Base-by-base conservation (phyloP, 2,329 filamentous ascomycete species). In the Daldinia eschscholtzii region DNA sequence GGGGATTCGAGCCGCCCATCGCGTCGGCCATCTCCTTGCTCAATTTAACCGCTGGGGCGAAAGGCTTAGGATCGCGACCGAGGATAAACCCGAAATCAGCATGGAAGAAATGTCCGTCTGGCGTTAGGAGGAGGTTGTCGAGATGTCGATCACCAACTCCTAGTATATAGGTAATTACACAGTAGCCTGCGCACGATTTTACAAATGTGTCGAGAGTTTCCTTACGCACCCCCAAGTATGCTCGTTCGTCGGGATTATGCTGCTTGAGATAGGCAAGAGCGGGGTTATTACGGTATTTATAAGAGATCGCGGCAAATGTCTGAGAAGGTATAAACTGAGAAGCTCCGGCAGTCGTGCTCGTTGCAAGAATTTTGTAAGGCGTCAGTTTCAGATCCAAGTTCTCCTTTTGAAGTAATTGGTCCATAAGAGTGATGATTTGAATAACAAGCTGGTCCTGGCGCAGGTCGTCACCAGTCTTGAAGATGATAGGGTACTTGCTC, bases 71-170 rank as follows among this genome's bases (percentile, higher is more conserved):
- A 74, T 99, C 96, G 44, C 96, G 92, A 18, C 96, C 96, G 1
- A 99, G 91, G 70, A 99, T 99, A 81, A 97, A 99, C 46, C 97
- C 96, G 76, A 99, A 99, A 80, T 99, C 96, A 33, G 95, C 94
- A 79, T 99, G 96, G 86, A 99, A 98, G 84, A 99, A 99, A 80
- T 97, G 93, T 0, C 90, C 96, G 73, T 94, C 92, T 0, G 96
- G 94, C 0, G 94, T 89, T 4, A 99, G 88, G 28, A 99, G 89
- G 0, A 99, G 88, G 76, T 99, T 99, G 79, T 99, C 96, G 2
- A 98, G 87, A 81, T 99, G 96, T 1, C 96, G 91, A 79, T 99
- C 96, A 20, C 96, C 96, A 2, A 99, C 96, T 35, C 96, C 97
- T 12, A 99, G 88, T 15, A 99, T 92, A 79, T 99, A 99, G 0